Base-by-base conservation (phyloP, 148 eudicot species). In the Chenopodium berlandieri region DNA sequence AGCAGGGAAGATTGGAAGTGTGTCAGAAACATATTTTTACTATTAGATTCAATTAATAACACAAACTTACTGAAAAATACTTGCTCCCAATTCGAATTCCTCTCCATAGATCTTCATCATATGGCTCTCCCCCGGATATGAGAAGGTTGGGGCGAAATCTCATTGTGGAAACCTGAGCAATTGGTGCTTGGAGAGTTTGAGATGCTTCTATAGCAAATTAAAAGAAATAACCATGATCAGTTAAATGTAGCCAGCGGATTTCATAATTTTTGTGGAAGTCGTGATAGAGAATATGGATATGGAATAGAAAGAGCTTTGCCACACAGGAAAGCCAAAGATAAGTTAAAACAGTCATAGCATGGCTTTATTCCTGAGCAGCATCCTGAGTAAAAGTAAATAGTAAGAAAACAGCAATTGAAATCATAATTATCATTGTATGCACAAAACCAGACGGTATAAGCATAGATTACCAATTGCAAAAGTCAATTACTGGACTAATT, bases 71-170 rank as follows among this genome's bases (percentile, higher is more conserved):
- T 78, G 67, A 83, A 81, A 95, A 95, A 77, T 85, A 44, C 62
- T 84, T 84, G 46, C 86, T 76, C 62, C 97, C 98, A 77, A 95
- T 92, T 81, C 73, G 90, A 71, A 93, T 68, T 81, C 88, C 82
- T 69, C 75, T 82, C 98, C 98, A 95, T 71, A 78, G 82, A 85
- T 95, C 98, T 93, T 95, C 98, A 56, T 83, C 86, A 82, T 90
- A 95, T 65, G 98, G 93, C 83, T 86, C 85, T 67, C 97, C 97
- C 69, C 98, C 97, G 79, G 94, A 91, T 82, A 91, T 84, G 76
- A 95, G 91, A 82, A 95, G 88, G 81, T 95, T 95, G 74, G 98
- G 98, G 17, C 98, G 97, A 77, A 95, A 95, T 86, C 93, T 90
- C 87, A 70, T 87, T 71, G 97, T 77, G 63, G 86, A 82, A 52